These are phyloP conservation scores for Erodium maritimum DNA, from an alignment of 345 rosid genomes.

Conservation along the genomic window DNA sequence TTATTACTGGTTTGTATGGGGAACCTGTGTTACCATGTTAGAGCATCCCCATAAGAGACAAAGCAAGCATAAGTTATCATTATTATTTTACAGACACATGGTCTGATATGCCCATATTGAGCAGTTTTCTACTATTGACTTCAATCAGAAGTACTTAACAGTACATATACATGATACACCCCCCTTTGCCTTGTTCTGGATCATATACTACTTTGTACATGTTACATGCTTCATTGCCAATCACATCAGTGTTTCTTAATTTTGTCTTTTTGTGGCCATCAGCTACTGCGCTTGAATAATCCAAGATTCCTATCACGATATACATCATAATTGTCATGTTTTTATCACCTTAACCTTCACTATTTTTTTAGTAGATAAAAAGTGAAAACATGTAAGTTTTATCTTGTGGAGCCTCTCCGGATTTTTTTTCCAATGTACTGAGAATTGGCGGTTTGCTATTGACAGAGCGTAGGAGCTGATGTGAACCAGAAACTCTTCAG, in stretches of 20 bases:
- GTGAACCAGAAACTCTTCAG: conserved; percentile 87
- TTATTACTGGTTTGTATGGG: background rate
- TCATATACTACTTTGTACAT: conserved; percentile 2
- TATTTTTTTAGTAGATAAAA: conserved; percentile 8
- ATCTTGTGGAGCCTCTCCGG: conserved; percentile 9
- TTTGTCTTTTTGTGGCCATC: conserved; percentile 17
- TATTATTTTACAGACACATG: background rate
- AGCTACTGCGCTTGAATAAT: conserved; percentile 14
- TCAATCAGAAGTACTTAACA: conserved; percentile 16
- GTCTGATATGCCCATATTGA: conserved; percentile 17
- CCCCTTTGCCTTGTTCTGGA: conserved; percentile 7
- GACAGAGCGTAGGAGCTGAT: conserved; percentile 82
- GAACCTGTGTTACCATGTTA: background rate
- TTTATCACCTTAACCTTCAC: conserved; percentile 2
- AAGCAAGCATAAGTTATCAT: background rate
- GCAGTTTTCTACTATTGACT: conserved; percentile 16
- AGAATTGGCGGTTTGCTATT: conserved; percentile 11
- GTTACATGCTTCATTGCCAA: conserved; percentile 19
- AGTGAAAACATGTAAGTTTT: background rate
- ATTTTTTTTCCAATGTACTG: conserved; percentile 7
- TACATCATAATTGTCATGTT: conserved; percentile 8
- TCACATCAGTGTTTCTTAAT: conserved; percentile 18
- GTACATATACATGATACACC: conserved; percentile 16
- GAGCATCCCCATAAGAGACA: background rate
- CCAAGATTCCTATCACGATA: conserved; percentile 17